Base-by-base conservation (phyloP, 805 yeast species). In the Wickerhamiella sorbophila region DNA sequence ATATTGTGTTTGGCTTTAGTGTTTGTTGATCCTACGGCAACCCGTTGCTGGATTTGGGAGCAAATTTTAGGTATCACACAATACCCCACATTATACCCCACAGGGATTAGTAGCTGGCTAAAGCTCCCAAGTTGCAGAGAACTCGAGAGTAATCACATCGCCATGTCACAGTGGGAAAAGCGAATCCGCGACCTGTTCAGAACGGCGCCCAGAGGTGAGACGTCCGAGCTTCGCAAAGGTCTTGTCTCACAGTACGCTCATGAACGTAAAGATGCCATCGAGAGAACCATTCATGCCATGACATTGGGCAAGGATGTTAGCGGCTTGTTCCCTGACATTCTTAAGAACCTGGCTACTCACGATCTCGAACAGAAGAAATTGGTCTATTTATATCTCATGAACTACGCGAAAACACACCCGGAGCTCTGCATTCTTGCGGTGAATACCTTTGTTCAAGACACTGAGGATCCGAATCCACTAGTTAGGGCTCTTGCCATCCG, bases 241-340 rank as follows among this genome's bases (percentile, higher is more conserved):
- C 70, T 91, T 41, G 96, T 87, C 4, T 85, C 95, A 6, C 96
- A 85, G 63, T 91, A 84, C 62, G 94, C 95, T 20, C 79, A 75
- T 50, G 97, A 93, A 56, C 59, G 67, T 45, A 91, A 91, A 59
- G 98, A 91, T 60, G 94, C 98, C 15, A 91, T 91, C 51, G 94
- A 88, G 63, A 73, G 95, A 45, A 95, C 93, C 17, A 91, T 91
- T 56, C 93, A 91, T 44, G 97, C 95, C 45, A 91, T 91, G 99
- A 91, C 98, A 0, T 74, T 86, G 24, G 97, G 97, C 9, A 91
- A 91, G 57, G 98, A 91, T 60, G 97, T 91, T 19, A 82, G 94
- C 16, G 75, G 93, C 1, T 67, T 91, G 42, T 91, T 91, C 53
- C 98, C 99, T 1, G 97, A 91, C 60, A 93, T 91, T 9, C 67